Evolutionary conservation across 257 asterid genomes (phyloP), one percentile per base, ranked within the genome.

Genomic region (Voacanga thouarsii): DNA sequence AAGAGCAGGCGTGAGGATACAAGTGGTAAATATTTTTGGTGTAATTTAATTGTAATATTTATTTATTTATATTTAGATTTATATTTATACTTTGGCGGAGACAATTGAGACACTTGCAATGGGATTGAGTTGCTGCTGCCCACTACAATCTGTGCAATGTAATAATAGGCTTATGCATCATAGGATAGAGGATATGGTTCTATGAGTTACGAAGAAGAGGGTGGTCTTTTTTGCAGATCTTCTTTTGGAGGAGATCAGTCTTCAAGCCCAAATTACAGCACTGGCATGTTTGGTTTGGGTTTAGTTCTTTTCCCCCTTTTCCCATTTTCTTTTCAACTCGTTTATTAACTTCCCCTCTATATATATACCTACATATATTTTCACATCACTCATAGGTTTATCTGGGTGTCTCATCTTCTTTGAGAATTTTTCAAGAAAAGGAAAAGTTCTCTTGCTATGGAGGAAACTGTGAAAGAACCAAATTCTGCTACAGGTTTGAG

Each of bases 1-100:
- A 83, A 81, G 86, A 83, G 75, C 91, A 82, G 67, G 68, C 82
- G 14, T 75, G 76, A 37, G 85, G 87, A 78, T 85, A 83, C 33
- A 87, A 82, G 75, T 84, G 93, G 93, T 81, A 78, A 60, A 43
- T 70, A n/a, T 6, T 39, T 1, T 3, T 73, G 47, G n/a, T n/a
- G n/a, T n/a, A n/a, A n/a, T n/a, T n/a, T n/a, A n/a, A n/a, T 64
- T 64, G 11, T 3, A 6, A 33, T 65, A 64, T 37, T 65, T 65
- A 65, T 65, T 65, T 65, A 33, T 33, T 33, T 33, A 33, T 33
- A 1, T 33, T n/a, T n/a, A n/a, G n/a, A 33, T 65, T 65, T 30
- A 10, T 33, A 33, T 1, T 30, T 28, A 1, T 60, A 59, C n/a
- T 60, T 60, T 9, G 10, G 15, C 2, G 61, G 33, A 59, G 15